These are phyloP conservation scores for Moniliophthora roreri DNA, from an alignment of 1,284 basidiomycete species.

Conservation along the genomic window DNA sequence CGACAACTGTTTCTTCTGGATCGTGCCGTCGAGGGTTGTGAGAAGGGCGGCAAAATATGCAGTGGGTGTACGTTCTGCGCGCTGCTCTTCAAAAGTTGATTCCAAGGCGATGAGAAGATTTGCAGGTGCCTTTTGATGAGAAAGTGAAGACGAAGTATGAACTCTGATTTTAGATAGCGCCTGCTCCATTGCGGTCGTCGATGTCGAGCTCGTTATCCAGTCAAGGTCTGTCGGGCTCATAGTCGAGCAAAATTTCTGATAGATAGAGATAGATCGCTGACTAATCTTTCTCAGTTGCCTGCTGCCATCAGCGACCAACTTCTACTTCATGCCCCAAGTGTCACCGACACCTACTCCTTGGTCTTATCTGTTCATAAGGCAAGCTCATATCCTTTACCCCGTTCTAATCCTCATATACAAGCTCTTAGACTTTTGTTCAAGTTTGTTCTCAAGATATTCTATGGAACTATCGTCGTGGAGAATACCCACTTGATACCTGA, in stretches of 20 bases:
- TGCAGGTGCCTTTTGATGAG: slow-evolving; percentile 91
- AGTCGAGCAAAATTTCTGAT: background rate
- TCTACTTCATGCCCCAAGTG: background rate
- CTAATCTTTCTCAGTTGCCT: background rate
- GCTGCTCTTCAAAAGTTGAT: slow-evolving; percentile 81
- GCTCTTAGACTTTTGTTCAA: slow-evolving; percentile 60
- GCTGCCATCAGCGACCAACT: background rate
- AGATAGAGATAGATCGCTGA: background rate
- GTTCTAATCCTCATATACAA: background rate
- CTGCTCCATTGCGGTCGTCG: slow-evolving; percentile 45
- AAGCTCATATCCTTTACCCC: slow-evolving; percentile 2
- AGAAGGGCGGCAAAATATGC: slow-evolving; percentile 90
- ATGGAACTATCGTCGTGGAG: slow-evolving; percentile 85
- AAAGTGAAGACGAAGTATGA: slow-evolving; percentile 78
- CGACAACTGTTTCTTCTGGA: slow-evolving; percentile 61
- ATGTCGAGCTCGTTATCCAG: background rate
- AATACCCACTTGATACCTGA: slow-evolving; percentile 68
- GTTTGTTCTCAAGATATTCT: slow-evolving; percentile 85
- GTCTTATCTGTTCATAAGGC: slow-evolving; percentile 71
- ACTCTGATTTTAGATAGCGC: slow-evolving; percentile 86
- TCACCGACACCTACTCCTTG: slow-evolving; percentile 52
- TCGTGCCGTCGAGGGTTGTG: slow-evolving; percentile 74
- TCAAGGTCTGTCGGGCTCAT: background rate
- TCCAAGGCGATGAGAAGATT: slow-evolving; percentile 89
- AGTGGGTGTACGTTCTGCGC: slow-evolving; percentile 68